Conservation (phyloP, 805 yeast genomes). For the Lipomyces chichibuensis region DNA sequence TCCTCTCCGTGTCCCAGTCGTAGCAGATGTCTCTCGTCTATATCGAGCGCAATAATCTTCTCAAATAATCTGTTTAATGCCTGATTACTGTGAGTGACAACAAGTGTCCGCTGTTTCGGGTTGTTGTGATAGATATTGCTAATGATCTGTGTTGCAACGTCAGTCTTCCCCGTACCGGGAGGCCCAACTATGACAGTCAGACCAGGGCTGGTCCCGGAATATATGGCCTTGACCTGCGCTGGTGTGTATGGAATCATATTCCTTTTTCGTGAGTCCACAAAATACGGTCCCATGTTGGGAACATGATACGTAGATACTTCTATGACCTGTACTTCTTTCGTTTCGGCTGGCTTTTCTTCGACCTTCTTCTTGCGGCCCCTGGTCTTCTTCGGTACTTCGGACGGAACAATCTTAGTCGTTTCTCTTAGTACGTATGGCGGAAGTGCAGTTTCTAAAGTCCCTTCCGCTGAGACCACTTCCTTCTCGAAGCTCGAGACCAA, state of each 20-base stretch:
- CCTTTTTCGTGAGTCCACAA: constrained; percentile 17
- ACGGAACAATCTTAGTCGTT: constrained; percentile 1
- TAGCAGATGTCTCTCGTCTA: constrained; percentile 39
- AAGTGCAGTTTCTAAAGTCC: constrained; percentile 19
- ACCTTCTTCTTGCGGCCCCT: constrained; percentile 13
- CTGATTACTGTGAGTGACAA: constrained; percentile 41
- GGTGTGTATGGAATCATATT: constrained; percentile 35
- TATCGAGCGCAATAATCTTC: constrained; percentile 35
- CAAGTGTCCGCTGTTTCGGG: constrained; percentile 41
- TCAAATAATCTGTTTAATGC: constrained; percentile 39
- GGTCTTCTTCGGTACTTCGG: constrained; percentile 2
- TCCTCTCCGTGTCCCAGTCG: constrained; percentile 40
- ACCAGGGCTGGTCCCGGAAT: constrained; percentile 48
- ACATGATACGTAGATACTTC: constrained; percentile 27
- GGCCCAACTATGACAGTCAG: constrained; percentile 71
- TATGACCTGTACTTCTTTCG: constrained; percentile 15
- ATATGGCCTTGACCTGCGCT: constrained; percentile 41
- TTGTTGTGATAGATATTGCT: constrained; percentile 35
- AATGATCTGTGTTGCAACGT: constrained; percentile 39
- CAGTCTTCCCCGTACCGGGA: constrained; percentile 72
- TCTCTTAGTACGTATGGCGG: constrained; percentile 27
- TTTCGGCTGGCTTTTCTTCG: constrained; percentile 4
- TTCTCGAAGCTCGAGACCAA: constrained; percentile 33
- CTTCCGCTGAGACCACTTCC: constrained; percentile 22
- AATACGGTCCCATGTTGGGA: constrained; percentile 34